phyloP scores from a whole-genome alignment of 768 basidiomycete species.

The Aureoboletus auriporus region DNA sequence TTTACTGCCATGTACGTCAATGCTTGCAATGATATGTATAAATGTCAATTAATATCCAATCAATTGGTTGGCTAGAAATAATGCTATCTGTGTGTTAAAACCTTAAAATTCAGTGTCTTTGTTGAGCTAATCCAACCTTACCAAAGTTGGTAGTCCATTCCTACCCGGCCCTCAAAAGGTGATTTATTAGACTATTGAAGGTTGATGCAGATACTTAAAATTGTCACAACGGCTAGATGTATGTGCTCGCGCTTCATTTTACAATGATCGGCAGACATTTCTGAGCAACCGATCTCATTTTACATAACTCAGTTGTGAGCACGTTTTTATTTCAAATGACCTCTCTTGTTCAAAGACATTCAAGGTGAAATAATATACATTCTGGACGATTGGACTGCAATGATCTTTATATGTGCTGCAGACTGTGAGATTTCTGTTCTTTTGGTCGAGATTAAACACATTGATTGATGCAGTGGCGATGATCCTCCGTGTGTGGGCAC shows the following conservation, averaged over 20 bases:
- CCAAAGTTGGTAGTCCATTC: not conserved
- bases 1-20: not conserved
- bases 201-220: not conserved
- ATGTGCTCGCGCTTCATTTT: not conserved
- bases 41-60: too few species aligned
- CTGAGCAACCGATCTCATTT: not conserved
- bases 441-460: not conserved
- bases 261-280: not conserved
- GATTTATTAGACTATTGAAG: not conserved
- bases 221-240: not conserved
- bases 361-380: not conserved
- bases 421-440: not conserved
- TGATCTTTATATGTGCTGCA: not conserved
- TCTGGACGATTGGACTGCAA: not conserved
- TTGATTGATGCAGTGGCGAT: not conserved
- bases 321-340: not conserved
- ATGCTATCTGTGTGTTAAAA: not conserved
- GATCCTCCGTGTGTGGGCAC: not conserved
- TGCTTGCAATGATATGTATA: too few species aligned
- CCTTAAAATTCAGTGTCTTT: not conserved
- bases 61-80: not conserved
- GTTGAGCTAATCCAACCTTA: not conserved
- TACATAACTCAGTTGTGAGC: not conserved
- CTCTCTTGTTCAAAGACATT: not conserved
- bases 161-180: not conserved